Evolutionary conservation across 2,329 filamentous ascomycete genomes (phyloP).

Genomic region (Cytospora paraplurivora): DNA sequence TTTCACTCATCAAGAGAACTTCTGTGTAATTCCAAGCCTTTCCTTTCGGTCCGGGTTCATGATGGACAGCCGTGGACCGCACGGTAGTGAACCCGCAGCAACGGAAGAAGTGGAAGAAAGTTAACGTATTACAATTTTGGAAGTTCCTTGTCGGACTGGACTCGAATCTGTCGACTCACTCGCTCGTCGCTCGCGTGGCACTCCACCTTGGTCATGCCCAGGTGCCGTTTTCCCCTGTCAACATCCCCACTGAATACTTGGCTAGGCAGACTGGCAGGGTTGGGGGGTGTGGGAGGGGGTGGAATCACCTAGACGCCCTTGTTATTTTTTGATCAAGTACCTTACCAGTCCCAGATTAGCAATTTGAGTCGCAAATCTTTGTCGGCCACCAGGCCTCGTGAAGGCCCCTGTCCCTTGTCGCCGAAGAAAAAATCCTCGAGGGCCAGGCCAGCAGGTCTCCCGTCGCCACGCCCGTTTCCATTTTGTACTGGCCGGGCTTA

Average conservation of each 20-base stretch:
- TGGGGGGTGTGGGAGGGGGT: slow-evolving; percentile 1
- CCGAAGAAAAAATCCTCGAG: slow-evolving; percentile 1
- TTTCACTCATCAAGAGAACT: background rate
- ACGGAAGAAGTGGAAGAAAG: background rate
- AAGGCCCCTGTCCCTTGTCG: background rate
- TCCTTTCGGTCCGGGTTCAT: background rate
- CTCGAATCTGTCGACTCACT: background rate
- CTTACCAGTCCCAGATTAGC: slow-evolving; percentile 28
- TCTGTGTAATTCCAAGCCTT: slow-evolving; percentile 1
- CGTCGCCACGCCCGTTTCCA: too few relatives aligned
- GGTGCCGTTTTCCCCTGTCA: slow-evolving; percentile 16
- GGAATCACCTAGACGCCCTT: background rate
- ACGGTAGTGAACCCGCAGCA: background rate
- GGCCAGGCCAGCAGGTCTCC: background rate
- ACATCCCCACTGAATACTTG: background rate
- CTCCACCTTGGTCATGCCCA: slow-evolving; percentile 13
- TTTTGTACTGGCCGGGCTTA: background rate
- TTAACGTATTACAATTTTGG: background rate
- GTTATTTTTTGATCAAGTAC: slow-evolving; percentile 3
- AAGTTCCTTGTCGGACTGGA: background rate
- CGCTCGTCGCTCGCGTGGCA: slow-evolving; percentile 24
- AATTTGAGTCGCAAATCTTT: slow-evolving; percentile 20
- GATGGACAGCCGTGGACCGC: background rate
- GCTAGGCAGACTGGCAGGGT: background rate
- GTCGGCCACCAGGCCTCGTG: background rate